phyloP scores from a whole-genome alignment of 2,329 filamentous ascomycete species.

The Laburnicola sp. region DNA sequence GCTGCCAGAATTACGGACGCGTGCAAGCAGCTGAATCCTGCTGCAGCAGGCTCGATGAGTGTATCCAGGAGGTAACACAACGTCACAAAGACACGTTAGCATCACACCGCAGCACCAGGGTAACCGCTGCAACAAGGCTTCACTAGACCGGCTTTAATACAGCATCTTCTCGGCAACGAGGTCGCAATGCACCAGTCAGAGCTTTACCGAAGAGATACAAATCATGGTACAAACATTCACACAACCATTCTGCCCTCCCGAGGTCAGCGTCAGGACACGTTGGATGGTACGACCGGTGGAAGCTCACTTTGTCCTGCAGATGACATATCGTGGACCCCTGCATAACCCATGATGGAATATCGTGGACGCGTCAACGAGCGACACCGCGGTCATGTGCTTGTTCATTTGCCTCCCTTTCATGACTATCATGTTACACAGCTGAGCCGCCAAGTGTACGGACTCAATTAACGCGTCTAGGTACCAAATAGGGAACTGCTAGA shows the following conservation, averaged over 20 bases:
- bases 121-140: constrained; percentile 2
- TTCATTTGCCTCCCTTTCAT: constrained; percentile 9
- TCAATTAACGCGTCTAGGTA: not conserved
- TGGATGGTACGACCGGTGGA: constrained; percentile 8
- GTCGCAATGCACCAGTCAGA: constrained; percentile 16
- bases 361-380: not conserved
- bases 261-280: constrained; percentile 1
- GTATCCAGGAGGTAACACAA: constrained; percentile 24
- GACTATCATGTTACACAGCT: constrained; percentile 30
- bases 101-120: constrained; percentile 20
- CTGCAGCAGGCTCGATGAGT: constrained; percentile 9
- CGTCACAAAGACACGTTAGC: constrained; percentile 23
- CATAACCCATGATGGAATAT: not conserved
- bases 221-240: not conserved
- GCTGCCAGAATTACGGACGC: not conserved
- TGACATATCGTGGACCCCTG: not conserved
- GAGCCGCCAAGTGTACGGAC: constrained; percentile 16
- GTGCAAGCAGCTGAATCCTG: constrained; percentile 1
- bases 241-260: not conserved
- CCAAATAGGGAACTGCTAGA: constrained; percentile 3
- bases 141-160: not conserved
- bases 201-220: constrained; percentile 12
- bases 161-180: constrained; percentile 14
- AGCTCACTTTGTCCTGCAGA: not conserved
- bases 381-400: not conserved